Evolutionary conservation across 345 rosid species (phyloP).

Genomic region (Erodium maritimum): DNA sequence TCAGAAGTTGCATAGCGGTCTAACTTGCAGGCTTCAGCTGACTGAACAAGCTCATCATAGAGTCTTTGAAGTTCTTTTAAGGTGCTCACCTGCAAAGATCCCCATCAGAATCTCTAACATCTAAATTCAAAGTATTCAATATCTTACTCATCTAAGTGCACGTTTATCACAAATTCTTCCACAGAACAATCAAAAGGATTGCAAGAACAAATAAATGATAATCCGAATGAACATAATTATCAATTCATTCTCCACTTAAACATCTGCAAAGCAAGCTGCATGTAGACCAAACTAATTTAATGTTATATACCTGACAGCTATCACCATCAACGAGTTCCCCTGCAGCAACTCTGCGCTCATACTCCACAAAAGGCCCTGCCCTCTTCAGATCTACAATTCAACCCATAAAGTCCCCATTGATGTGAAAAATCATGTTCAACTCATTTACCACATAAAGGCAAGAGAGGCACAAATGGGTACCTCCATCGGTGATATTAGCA

Average conservation of each 20-base stretch:
- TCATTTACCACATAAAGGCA: not conserved
- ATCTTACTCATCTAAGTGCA: too few relatives aligned
- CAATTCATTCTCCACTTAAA: not conserved
- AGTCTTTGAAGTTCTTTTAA: conserved; percentile 84
- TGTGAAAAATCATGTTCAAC: not conserved
- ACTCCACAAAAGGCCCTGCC: conserved; percentile 85
- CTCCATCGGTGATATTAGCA: conserved; percentile 24
- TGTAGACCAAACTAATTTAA: too few relatives aligned
- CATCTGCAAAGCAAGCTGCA: not conserved
- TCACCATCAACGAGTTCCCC: conserved; percentile 91
- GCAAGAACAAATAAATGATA: not conserved
- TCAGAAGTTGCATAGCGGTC: conserved; percentile 89
- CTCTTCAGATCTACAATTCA: conserved; percentile 33
- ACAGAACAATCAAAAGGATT: not conserved
- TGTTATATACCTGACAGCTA: conserved; percentile 73
- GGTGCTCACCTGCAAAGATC: conserved; percentile 50
- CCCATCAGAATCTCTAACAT: conserved; percentile 5
- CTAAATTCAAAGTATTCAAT: not conserved
- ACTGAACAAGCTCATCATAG: conserved; percentile 66
- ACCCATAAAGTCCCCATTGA: conserved; percentile 1
- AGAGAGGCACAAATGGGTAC: conserved; percentile 11
- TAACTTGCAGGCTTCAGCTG: conserved; percentile 67
- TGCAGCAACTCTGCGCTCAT: conserved; percentile 59
- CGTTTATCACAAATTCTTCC: not conserved
- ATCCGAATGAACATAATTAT: not conserved